A percentile compares a stretch with the other conserved stretches of the same genome.
Evolutionary conservation across 768 basidiomycete species (phyloP).

Genomic region (Crassisporium funariophilum): DNA sequence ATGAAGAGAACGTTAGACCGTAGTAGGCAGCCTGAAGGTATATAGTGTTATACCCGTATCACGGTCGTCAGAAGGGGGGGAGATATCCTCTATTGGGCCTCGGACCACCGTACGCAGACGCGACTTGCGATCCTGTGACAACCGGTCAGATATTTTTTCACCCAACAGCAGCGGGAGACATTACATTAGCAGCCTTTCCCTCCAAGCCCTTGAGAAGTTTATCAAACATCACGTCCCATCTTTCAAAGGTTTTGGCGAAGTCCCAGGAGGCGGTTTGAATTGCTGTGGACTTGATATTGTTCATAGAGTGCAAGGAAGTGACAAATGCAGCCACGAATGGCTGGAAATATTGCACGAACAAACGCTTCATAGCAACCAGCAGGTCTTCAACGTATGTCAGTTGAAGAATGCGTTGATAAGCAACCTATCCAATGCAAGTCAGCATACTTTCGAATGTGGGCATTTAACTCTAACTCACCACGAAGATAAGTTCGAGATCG

Average conservation of each 20-base stretch:
- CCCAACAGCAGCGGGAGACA: background rate
- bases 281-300: conserved; percentile 43
- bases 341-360: conserved; percentile 87
- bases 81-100: conserved; percentile 38
- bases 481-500: conserved; percentile 94
- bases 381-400: conserved; percentile 93
- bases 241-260: conserved; percentile 68
- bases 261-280: conserved; percentile 57
- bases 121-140: conserved; percentile 69
- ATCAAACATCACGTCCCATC: conserved; percentile 84
- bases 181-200: conserved; percentile 70
- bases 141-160: conserved; percentile 7
- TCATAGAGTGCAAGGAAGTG: conserved; percentile 73
- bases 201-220: conserved; percentile 74
- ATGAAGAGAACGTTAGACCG: conserved; percentile 45
- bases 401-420: conserved; percentile 95
- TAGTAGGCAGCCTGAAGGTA: conserved; percentile 1
- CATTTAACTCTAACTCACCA: conserved; percentile 54
- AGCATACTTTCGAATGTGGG: conserved; percentile 9
- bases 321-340: conserved; percentile 84
- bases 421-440: conserved; percentile 67
- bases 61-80: conserved; percentile 62
- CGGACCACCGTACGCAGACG: conserved; percentile 51
- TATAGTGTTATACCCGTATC: conserved; percentile 46
- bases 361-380: conserved; percentile 71